These are phyloP conservation scores for Botrytis galanthina DNA, from an alignment of 2,329 filamentous ascomycete species.

Conservation along the genomic window DNA sequence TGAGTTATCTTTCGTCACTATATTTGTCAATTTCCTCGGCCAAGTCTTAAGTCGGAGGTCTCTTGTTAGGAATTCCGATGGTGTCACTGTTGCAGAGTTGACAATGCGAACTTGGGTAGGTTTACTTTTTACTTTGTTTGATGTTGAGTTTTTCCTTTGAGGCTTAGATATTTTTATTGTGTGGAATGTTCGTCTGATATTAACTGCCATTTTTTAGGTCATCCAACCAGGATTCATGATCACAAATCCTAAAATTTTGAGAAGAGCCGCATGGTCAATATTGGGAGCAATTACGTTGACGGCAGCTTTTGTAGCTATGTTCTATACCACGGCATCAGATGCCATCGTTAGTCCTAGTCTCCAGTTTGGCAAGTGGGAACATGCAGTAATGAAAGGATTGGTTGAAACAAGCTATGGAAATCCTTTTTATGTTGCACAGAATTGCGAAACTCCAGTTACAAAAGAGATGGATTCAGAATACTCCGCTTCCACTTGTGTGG, in stretches of 20 bases:
- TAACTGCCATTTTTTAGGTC: slow-evolving; percentile 59
- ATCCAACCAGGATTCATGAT: slow-evolving; percentile 71
- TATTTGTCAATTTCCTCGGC: slow-evolving; percentile 71
- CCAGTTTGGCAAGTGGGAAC: slow-evolving; percentile 54
- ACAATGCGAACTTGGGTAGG: slow-evolving; percentile 68
- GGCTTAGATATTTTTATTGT: not conserved
- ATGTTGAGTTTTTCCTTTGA: not conserved
- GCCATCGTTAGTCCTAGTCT: slow-evolving; percentile 73
- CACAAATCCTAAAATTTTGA: slow-evolving; percentile 64
- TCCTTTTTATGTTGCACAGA: slow-evolving; percentile 49
- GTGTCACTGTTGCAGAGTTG: slow-evolving; percentile 73
- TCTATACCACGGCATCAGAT: slow-evolving; percentile 76
- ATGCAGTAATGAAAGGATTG: slow-evolving; percentile 50
- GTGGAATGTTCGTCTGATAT: slow-evolving; percentile 53
- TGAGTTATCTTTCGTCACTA: slow-evolving; percentile 74
- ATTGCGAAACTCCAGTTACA: slow-evolving; percentile 62
- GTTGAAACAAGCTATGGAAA: slow-evolving; percentile 66
- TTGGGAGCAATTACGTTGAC: slow-evolving; percentile 63
- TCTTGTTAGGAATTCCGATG: slow-evolving; percentile 56
- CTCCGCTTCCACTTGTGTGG: slow-evolving; percentile 58
- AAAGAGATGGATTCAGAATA: slow-evolving; percentile 41
- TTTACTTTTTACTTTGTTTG: not conserved
- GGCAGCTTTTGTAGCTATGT: slow-evolving; percentile 62
- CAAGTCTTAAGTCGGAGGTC: slow-evolving; percentile 72
- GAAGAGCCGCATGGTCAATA: slow-evolving; percentile 60